Evolutionary conservation across 1,284 basidiomycete species (phyloP).

Genomic region (Bondarzewia mesenterica): DNA sequence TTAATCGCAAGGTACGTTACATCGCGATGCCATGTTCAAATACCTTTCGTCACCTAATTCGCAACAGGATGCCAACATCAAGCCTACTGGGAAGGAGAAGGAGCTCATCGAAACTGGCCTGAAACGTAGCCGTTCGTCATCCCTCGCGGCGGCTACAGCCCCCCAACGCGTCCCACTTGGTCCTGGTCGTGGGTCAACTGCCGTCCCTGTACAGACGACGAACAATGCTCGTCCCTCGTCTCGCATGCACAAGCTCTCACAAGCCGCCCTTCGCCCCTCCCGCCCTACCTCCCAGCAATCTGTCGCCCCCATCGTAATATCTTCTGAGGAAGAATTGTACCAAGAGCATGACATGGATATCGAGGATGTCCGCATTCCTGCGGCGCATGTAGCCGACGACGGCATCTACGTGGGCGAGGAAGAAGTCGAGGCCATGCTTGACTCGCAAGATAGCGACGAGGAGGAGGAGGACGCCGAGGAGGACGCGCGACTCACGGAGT

Average conservation of each 20-base stretch:
- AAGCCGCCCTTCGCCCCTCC: slow-evolving; percentile 16
- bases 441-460: slow-evolving; percentile 33
- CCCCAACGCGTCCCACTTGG: slow-evolving; percentile 61
- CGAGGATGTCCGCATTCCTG: slow-evolving; percentile 25
- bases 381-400: slow-evolving; percentile 19
- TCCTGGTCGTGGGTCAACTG: slow-evolving; percentile 37
- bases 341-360: slow-evolving; percentile 54
- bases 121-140: slow-evolving; percentile 56
- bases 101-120: slow-evolving; percentile 44
- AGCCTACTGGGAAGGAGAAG: slow-evolving; percentile 36
- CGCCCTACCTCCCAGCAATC: slow-evolving; percentile 29
- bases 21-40: not conserved
- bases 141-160: slow-evolving; percentile 47
- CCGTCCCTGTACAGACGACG: slow-evolving; percentile 7
- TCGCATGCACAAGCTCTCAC: slow-evolving; percentile 10
- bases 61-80: slow-evolving; percentile 33
- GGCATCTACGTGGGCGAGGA: slow-evolving; percentile 37
- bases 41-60: slow-evolving; percentile 6
- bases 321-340: slow-evolving; percentile 27
- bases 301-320: slow-evolving; percentile 25
- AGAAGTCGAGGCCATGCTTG: slow-evolving; percentile 53
- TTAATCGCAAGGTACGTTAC: slow-evolving; percentile 63
- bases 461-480: slow-evolving; percentile 19
- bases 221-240: not conserved
- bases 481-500: slow-evolving; percentile 6